Percentiles rank a stretch among this genome's conserved stretches.
phyloP scores from a whole-genome alignment of 164 flowering plant genomes.

The Vitis cinerea region DNA sequence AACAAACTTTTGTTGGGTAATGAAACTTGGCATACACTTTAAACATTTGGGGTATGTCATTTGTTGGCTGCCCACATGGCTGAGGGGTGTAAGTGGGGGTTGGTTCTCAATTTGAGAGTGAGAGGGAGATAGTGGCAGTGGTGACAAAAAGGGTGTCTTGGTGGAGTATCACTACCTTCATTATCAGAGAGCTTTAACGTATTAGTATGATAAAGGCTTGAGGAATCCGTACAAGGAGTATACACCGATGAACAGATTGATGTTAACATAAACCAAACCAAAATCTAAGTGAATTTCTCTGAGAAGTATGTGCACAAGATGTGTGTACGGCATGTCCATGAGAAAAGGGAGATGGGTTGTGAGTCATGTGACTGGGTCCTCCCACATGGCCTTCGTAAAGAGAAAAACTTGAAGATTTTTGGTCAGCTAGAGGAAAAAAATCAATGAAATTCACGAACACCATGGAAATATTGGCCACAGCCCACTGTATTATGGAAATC shows the following conservation, averaged over 20 bases:
- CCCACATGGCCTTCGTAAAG: too few relatives aligned
- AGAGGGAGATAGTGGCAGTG: neutral
- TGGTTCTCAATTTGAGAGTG: neutral
- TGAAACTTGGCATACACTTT: neutral
- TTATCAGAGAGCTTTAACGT: constrained; percentile 10
- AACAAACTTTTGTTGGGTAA: neutral
- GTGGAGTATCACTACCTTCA: constrained; percentile 31
- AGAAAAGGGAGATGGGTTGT: too few relatives aligned
- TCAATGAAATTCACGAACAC: too few relatives aligned
- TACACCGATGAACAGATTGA: neutral
- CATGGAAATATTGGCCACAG: too few relatives aligned
- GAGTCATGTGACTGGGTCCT: too few relatives aligned
- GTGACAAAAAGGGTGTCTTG: constrained; percentile 23
- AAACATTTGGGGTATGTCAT: constrained; percentile 15
- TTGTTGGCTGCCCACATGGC: constrained; percentile 26
- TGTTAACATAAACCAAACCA: constrained; percentile 11
- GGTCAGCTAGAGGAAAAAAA: too few relatives aligned
- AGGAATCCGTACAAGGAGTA: constrained; percentile 20
- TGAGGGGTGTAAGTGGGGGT: neutral
- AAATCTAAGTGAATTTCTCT: neutral
- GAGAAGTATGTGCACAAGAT: too few relatives aligned
- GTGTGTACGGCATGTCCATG: too few relatives aligned
- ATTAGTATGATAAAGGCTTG: constrained; percentile 2
- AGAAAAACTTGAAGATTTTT: too few relatives aligned
- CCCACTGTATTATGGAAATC: too few relatives aligned